phyloP scores from a whole-genome alignment of 768 basidiomycete genomes.

The Hysterangium stoloniferum region DNA sequence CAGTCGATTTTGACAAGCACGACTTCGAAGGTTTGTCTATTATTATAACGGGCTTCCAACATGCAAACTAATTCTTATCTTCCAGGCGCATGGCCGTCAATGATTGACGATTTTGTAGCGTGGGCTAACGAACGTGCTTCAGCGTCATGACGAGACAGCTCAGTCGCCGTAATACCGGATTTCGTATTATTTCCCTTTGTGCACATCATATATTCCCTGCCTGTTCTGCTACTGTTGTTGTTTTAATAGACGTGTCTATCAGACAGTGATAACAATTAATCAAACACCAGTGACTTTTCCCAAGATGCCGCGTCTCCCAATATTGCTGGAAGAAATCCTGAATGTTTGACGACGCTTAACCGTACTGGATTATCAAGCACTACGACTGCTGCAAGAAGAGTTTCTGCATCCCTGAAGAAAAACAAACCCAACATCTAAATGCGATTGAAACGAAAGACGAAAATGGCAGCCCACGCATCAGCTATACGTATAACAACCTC shows the following conservation, averaged over 20 bases:
- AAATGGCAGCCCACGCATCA: not conserved
- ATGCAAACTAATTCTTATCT: not conserved
- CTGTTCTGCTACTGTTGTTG: not conserved
- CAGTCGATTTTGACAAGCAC: slow-evolving; percentile 71
- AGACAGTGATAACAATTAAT: no score
- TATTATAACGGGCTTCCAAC: not conserved
- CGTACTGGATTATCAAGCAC: not conserved
- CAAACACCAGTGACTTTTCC: no score
- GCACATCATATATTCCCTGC: not conserved
- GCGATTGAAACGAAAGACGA: not conserved
- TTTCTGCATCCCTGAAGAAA: slow-evolving; percentile 4
- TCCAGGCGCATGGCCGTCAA: slow-evolving; percentile 78
- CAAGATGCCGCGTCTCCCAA: not conserved
- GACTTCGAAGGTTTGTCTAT: slow-evolving; percentile 59
- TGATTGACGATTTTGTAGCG: slow-evolving; percentile 78
- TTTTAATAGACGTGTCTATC: not conserved
- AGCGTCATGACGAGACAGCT: not conserved
- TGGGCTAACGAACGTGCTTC: slow-evolving; percentile 38
- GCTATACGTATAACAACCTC: slow-evolving; percentile 33
- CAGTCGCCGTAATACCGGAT: not conserved
- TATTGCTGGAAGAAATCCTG: not conserved
- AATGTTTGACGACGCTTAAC: slow-evolving; percentile 1
- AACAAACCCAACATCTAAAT: not conserved
- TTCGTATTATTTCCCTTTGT: not conserved
- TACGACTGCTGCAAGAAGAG: slow-evolving; percentile 4